Conservation (phyloP, 805 yeast species). For the Candida qinlingensis region DNA sequence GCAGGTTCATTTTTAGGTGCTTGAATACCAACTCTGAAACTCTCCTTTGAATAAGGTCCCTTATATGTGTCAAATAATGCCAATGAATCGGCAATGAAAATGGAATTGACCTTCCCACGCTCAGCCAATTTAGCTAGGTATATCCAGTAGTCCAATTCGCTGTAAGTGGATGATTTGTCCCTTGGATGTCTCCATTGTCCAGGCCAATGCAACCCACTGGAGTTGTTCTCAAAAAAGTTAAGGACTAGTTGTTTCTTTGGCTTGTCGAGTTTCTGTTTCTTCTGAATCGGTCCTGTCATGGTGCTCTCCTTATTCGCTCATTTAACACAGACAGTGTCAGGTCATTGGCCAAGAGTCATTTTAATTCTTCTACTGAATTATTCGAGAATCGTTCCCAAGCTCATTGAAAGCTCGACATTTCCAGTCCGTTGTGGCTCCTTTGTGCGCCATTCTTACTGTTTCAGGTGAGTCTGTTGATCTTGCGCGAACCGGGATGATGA, state of each 20-base stretch:
- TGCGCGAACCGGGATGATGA: no score
- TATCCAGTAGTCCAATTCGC: constrained; percentile 29
- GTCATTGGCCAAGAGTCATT: no score
- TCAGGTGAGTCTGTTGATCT: not conserved
- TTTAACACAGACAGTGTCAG: no score
- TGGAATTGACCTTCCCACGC: constrained; percentile 30
- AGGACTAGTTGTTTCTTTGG: not conserved
- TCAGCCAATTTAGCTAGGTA: constrained; percentile 31
- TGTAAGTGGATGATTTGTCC: constrained; percentile 3
- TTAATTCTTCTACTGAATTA: no score
- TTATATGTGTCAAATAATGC: constrained; percentile 34
- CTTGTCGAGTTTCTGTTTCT: not conserved
- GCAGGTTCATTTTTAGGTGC: constrained; percentile 37
- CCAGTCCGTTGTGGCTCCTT: no score
- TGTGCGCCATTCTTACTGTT: not conserved
- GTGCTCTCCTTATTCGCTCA: no score
- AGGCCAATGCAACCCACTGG: constrained; percentile 9
- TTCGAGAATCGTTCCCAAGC: no score
- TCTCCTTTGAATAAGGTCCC: constrained; percentile 8
- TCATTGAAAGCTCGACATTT: no score
- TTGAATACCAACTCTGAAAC: constrained; percentile 27
- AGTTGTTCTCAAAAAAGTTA: constrained; percentile 34
- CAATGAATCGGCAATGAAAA: constrained; percentile 33
- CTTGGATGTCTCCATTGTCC: constrained; percentile 8
- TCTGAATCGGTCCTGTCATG: not conserved